Percentiles rank a stretch among this genome's conserved stretches.
These are phyloP conservation scores for Acacia concinna DNA, from an alignment of 331 rosid genomes.

Conservation along the genomic window DNA sequence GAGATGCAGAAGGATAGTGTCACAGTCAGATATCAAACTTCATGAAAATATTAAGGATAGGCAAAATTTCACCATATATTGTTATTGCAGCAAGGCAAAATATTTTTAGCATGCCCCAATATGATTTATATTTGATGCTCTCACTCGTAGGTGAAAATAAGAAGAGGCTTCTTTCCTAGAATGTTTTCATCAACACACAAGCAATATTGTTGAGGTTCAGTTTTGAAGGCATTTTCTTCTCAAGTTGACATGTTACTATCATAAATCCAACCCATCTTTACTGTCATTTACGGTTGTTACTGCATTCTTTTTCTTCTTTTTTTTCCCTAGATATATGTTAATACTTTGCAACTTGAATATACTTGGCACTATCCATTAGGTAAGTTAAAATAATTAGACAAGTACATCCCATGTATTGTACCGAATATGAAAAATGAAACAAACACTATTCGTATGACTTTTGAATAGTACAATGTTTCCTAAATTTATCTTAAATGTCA, in stretches of 20 bases:
- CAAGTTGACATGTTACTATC: constrained; percentile 10
- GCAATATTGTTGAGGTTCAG: constrained; percentile 17
- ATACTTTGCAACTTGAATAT: neutral
- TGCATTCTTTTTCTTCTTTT: neutral
- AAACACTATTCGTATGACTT: neutral
- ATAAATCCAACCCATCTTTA: neutral
- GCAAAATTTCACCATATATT: too few species aligned
- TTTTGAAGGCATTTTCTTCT: constrained; percentile 4
- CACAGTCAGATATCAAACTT: neutral
- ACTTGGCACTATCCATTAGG: neutral
- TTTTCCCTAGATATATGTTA: too few species aligned
- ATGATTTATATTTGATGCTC: neutral
- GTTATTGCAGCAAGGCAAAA: neutral
- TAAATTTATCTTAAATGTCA: neutral
- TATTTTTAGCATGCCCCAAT: neutral
- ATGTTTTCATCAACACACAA: constrained; percentile 22
- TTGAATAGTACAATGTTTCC: neutral
- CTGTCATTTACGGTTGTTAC: neutral
- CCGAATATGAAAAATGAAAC: neutral
- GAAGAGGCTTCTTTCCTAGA: constrained; percentile 1
- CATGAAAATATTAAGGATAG: constrained; percentile 17
- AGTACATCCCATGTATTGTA: neutral
- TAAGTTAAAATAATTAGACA: too few species aligned
- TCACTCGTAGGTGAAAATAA: constrained; percentile 23
- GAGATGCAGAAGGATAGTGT: constrained; percentile 14